These are phyloP conservation scores for Carex parvula DNA, from an alignment of 176 grass and related monocot species.

Conservation along the genomic window DNA sequence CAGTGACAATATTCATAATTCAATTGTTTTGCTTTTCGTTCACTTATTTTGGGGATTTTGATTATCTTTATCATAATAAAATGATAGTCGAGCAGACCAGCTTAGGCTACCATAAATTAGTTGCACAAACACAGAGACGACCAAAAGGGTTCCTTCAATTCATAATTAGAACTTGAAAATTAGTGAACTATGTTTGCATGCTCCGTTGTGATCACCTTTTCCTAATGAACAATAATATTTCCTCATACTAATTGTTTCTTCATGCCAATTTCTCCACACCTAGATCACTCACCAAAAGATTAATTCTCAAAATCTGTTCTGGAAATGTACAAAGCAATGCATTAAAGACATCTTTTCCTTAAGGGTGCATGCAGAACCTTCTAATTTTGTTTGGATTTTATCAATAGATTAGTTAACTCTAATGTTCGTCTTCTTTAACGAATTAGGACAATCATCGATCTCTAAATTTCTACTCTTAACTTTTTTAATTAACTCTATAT, in stretches of 20 bases:
- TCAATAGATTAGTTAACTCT: neutral
- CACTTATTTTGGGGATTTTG: neutral
- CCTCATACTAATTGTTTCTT: neutral
- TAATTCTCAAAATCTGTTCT: neutral
- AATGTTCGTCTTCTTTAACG: neutral
- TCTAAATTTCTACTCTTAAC: neutral
- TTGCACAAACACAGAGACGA: neutral
- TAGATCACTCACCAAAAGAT: neutral
- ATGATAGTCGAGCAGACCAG: neutral
- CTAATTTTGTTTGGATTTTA: neutral
- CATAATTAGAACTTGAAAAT: neutral
- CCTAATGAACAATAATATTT: neutral
- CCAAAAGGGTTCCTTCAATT: neutral
- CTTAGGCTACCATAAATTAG: neutral
- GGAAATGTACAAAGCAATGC: neutral
- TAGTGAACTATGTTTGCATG: neutral
- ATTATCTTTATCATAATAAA: neutral
- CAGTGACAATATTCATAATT: neutral
- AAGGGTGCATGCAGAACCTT: neutral
- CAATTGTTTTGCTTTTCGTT: neutral
- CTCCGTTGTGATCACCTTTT: neutral
- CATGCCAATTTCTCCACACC: neutral
- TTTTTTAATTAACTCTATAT: neutral
- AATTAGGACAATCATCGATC: neutral
- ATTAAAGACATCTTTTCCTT: neutral